Base-by-base conservation (phyloP, 2,329 filamentous ascomycete species). In the Tolypocladium guangdongense region DNA sequence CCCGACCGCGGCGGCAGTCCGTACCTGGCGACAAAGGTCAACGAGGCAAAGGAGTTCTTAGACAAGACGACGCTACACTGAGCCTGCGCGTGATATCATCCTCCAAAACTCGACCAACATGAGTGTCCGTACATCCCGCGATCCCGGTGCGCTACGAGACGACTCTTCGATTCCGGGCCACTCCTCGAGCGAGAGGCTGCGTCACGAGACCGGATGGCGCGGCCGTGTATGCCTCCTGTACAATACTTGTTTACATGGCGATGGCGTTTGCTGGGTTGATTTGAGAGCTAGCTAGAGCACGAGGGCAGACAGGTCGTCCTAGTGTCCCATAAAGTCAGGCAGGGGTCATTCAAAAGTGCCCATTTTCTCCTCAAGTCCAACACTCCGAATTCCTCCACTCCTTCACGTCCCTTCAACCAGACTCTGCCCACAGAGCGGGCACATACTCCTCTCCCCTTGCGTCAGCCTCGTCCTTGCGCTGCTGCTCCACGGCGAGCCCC, bases 1-100 rank as follows among this genome's bases (percentile, higher is more conserved):
- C 93, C 93, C 58, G 93, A 99, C 78, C 87, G 93, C 66, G 93
- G 93, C 60, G 93, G 93, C 39, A 96, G 90, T 67, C 93, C 93
- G 8, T 99, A 97, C 68, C 75, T 99, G 46, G 93, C 93, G 16
- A 96, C 91, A 52, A 99, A 99, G 72, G 87, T 99, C 68, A 99
- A 99, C 73, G 93, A 99, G 71, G 93, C 93, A 39, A 99, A 99
- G 72, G 92, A 97, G 69, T 82, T 97, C 58, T 69, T 99, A 60
- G 93, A 99, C 68, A 96, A 96, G 54, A 4, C 43, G 27, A 32
- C 43, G 27, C 18, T 54, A 53, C 50, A 56, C 27, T 67, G 56
- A 68, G 54, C 20, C 39, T 16, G 27, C 30, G 27, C 36, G 5
- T 16, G 38, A n/a, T 16, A 6, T 24, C 14, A 20, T 14, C 32